phyloP scores from a whole-genome alignment of 2,329 filamentous ascomycete species.

The Zasmidium angulare region DNA sequence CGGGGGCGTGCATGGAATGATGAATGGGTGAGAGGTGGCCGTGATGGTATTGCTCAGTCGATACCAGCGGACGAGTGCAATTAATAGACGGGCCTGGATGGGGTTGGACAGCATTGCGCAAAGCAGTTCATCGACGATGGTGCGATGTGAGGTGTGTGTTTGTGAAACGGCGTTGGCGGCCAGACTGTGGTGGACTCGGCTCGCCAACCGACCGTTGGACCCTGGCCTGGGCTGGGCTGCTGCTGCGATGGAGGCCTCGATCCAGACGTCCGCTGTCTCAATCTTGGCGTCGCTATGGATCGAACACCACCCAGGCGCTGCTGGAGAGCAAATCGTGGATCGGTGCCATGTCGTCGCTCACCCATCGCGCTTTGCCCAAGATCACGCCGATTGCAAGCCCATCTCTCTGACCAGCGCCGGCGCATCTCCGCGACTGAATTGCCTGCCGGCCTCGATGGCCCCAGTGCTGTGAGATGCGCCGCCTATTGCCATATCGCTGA shows the following conservation, averaged over 20 bases:
- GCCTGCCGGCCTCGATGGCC: constrained; percentile 1
- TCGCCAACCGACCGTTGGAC: neutral
- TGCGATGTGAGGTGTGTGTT: no score
- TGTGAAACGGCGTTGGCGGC: no score
- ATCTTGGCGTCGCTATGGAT: neutral
- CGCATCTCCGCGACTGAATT: neutral
- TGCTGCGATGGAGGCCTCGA: neutral
- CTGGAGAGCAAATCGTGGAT: neutral
- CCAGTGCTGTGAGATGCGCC: constrained; percentile 6
- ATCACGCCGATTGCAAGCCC: neutral
- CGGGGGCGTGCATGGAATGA: no score
- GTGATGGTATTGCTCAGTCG: no score
- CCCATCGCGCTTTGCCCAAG: neutral
- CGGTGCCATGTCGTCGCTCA: neutral
- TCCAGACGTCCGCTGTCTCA: neutral
- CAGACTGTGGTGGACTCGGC: no score
- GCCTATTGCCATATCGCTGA: constrained; percentile 3
- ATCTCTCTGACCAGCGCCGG: neutral
- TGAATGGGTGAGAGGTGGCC: no score
- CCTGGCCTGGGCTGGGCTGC: no score
- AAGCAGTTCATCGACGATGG: no score
- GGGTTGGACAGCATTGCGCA: no score
- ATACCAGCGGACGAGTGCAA: no score
- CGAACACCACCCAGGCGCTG: neutral
- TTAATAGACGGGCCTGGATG: no score